Conservation (phyloP, 371 early-diverging fungal species). For the Apophysomyces sp. region DNA sequence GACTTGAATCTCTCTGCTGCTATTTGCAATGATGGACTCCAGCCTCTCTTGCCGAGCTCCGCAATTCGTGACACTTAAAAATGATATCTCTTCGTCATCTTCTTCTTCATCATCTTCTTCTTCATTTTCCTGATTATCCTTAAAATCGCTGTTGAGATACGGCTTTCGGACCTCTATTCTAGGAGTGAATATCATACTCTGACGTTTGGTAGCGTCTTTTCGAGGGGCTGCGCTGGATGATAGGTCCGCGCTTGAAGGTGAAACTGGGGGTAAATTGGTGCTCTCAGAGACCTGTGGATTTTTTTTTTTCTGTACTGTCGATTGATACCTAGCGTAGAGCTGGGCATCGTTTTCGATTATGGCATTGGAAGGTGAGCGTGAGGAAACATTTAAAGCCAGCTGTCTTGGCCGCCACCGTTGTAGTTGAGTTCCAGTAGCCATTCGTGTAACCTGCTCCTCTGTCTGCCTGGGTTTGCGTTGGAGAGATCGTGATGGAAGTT, state of each 20-base stretch:
- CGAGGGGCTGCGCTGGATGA: too few relatives aligned
- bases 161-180: too few relatives aligned
- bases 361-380: neutral
- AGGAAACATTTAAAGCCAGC: neutral
- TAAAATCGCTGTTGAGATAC: too few relatives aligned
- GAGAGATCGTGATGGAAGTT: neutral
- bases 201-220: too few relatives aligned
- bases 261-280: neutral
- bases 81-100: neutral
- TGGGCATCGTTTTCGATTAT: conserved; percentile 15
- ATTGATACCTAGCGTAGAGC: conserved; percentile 12
- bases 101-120: neutral
- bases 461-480: neutral
- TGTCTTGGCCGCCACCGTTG: neutral
- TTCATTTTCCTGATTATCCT: too few relatives aligned
- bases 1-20: neutral
- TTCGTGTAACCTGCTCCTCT: neutral
- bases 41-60: neutral
- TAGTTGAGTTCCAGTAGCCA: neutral
- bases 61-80: neutral
- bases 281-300: neutral
- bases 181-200: too few relatives aligned
- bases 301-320: conserved; percentile 5
- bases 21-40: neutral
- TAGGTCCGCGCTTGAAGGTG: too few relatives aligned